A percentile compares a stretch with the other conserved stretches of the same genome.
Evolutionary conservation across 2,329 filamentous ascomycete genomes (phyloP).

Genomic region (Aspergillus uvarum): DNA sequence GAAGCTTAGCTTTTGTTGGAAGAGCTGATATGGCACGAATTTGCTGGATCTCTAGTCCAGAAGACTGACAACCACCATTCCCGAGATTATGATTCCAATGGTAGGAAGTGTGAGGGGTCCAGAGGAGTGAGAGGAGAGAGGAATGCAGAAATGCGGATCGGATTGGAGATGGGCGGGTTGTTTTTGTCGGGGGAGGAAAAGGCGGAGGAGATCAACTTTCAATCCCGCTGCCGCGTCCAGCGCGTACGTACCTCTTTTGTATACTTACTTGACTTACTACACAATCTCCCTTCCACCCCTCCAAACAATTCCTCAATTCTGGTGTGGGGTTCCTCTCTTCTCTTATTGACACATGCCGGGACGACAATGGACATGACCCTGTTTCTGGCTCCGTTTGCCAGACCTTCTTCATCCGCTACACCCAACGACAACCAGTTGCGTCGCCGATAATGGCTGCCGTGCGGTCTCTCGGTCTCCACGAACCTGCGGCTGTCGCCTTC

Average conservation of each 20-base stretch:
- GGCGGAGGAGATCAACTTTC: background rate
- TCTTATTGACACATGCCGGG: conserved; percentile 3
- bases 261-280: background rate
- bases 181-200: conserved; percentile 10
- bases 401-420: conserved; percentile 21
- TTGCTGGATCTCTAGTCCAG: background rate
- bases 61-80: background rate
- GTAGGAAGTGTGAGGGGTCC: background rate
- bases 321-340: conserved; percentile 6
- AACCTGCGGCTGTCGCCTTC: conserved; percentile 78
- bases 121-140: background rate
- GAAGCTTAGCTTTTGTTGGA: background rate
- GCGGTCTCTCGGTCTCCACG: conserved; percentile 86
- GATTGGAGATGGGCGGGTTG: background rate
- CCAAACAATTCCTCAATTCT: background rate
- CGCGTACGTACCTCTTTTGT: conserved; percentile 21
- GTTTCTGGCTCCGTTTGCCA: conserved; percentile 25
- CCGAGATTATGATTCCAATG: background rate
- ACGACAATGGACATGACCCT: conserved; percentile 31
- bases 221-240: conserved; percentile 24
- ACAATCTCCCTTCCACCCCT: background rate
- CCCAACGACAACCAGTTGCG: conserved; percentile 23
- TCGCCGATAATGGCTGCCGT: conserved; percentile 74
- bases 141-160: background rate
- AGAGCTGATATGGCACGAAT: background rate